Evolutionary conservation across 495 filamentous ascomycete species (phyloP).

Genomic region (Apiosordaria backusii): DNA sequence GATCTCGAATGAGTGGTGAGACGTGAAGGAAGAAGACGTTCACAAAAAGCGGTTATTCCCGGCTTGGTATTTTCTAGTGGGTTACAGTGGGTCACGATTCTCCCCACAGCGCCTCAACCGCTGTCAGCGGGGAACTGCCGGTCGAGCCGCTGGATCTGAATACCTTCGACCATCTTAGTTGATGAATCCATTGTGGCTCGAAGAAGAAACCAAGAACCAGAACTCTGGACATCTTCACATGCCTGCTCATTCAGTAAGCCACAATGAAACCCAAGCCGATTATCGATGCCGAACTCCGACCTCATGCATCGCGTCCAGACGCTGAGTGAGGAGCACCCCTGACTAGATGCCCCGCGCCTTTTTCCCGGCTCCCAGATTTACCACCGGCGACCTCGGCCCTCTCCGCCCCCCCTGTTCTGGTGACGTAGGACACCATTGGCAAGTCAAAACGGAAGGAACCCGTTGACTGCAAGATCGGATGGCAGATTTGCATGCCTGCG

Average conservation of each 20-base stretch:
- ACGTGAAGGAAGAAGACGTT: not conserved
- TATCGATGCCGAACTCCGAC: not conserved
- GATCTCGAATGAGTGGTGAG: not conserved
- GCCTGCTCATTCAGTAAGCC: not conserved
- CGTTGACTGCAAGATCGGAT: not conserved
- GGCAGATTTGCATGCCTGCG: not conserved
- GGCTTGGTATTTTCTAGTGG: not conserved
- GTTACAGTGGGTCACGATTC: not conserved
- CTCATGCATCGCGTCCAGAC: not conserved
- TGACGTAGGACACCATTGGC: not conserved
- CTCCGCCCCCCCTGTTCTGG: not conserved
- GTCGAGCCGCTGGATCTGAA: conserved; percentile 40
- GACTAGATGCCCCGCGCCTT: not conserved
- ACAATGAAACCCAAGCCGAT: not conserved
- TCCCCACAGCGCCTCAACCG: not conserved
- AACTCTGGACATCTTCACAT: not conserved
- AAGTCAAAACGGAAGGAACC: not conserved
- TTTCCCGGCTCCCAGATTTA: not conserved
- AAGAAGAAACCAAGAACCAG: not conserved
- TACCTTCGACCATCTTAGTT: too few relatives aligned
- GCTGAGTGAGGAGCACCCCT: not conserved
- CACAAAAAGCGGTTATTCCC: not conserved
- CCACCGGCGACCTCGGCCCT: not conserved
- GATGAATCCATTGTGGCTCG: too few relatives aligned
- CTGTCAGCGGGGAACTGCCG: not conserved